Conservation (phyloP, 176 grass and related monocot species). For the Aegilops bicornis region DNA sequence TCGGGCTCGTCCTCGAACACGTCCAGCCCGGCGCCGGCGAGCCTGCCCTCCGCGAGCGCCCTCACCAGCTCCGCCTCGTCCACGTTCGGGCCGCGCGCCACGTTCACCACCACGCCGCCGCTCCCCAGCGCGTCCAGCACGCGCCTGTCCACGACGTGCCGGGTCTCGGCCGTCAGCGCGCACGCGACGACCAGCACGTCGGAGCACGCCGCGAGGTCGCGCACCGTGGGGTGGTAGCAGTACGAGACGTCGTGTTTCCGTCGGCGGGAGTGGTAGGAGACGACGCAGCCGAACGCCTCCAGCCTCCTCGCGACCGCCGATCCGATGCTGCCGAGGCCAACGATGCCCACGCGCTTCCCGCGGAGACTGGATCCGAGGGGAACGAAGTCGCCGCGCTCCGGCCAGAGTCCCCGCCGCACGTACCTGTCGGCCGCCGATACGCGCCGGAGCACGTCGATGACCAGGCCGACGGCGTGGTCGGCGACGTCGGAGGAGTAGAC, state of each 20-base stretch:
- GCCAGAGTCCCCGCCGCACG: conserved; percentile 33
- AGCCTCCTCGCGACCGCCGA: conserved; percentile 39
- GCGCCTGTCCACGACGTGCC: conserved; percentile 33
- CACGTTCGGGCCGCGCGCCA: conserved; percentile 38
- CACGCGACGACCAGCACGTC: conserved; percentile 42
- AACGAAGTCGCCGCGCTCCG: neutral
- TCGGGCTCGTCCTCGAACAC: conserved; percentile 41
- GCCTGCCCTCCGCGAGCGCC: conserved; percentile 28
- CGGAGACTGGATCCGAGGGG: conserved; percentile 40
- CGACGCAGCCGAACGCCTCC: conserved; percentile 25
- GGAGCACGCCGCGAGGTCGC: conserved; percentile 20
- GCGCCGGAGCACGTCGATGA: conserved; percentile 34
- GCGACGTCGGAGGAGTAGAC: conserved; percentile 34
- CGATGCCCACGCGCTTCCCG: conserved; percentile 42
- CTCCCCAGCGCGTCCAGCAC: conserved; percentile 42
- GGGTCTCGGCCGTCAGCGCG: conserved; percentile 37
- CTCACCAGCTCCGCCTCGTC: conserved; percentile 44
- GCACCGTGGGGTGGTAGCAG: conserved; percentile 4
- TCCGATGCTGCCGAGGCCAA: conserved; percentile 42
- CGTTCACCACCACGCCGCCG: conserved; percentile 39
- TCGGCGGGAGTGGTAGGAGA: conserved; percentile 30
- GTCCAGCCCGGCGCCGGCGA: conserved; percentile 40
- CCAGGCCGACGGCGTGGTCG: conserved; percentile 39
- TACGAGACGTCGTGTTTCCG: conserved; percentile 12
- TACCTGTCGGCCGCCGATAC: conserved; percentile 27